A percentile compares a stretch with the other conserved stretches of the same genome.
phyloP scores from a whole-genome alignment of 2,329 filamentous ascomycete species.

The Exophiala spinifera region DNA sequence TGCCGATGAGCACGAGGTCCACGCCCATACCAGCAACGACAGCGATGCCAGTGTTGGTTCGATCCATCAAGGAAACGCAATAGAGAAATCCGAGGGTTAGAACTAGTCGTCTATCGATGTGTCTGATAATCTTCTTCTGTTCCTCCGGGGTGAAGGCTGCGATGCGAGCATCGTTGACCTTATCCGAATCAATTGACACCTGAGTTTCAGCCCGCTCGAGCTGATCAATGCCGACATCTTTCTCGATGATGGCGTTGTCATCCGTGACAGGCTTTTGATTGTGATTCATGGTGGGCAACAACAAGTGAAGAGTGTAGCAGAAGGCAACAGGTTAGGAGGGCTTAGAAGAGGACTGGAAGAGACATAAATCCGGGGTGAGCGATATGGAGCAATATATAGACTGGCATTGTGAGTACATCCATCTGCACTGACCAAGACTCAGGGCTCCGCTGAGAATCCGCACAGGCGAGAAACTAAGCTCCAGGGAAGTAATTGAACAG shows the following conservation, averaged over 20 bases:
- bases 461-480: background rate
- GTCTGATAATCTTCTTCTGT: slow-evolving; percentile 64
- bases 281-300: slow-evolving; percentile 3
- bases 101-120: slow-evolving; percentile 65
- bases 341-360: background rate
- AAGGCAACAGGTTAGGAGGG: too few species aligned
- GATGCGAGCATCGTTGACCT: slow-evolving; percentile 19
- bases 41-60: slow-evolving; percentile 70
- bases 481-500: background rate
- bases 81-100: slow-evolving; percentile 65
- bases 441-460: background rate
- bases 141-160: slow-evolving; percentile 47
- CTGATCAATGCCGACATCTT: slow-evolving; percentile 12
- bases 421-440: background rate
- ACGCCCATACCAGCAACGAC: slow-evolving; percentile 59
- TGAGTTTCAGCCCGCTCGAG: slow-evolving; percentile 17
- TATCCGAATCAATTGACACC: slow-evolving; percentile 13
- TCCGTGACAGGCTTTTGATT: background rate
- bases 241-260: slow-evolving; percentile 10
- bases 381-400: background rate
- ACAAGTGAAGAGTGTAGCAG: too few species aligned
- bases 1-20: slow-evolving; percentile 22
- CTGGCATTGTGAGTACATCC: too few species aligned
- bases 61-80: slow-evolving; percentile 73
- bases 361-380: background rate